These are phyloP conservation scores for Cydonia oblonga DNA, from an alignment of 331 rosid genomes.

Conservation along the genomic window DNA sequence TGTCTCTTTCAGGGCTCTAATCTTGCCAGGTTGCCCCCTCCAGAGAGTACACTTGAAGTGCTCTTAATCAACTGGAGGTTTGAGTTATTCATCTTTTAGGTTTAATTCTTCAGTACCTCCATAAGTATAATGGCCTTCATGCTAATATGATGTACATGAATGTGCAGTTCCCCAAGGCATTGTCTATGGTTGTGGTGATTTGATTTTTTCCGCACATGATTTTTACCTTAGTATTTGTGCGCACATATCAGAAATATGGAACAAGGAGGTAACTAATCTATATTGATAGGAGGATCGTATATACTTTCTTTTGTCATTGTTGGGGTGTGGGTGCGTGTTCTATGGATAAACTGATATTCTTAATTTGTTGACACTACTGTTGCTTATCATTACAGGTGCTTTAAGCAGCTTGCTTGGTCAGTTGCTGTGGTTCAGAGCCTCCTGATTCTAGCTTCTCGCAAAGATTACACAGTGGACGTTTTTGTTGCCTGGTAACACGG, in stretches of 20 bases:
- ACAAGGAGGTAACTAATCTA: slow-evolving; percentile 25
- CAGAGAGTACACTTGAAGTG: slow-evolving; percentile 33
- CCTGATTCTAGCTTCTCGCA: slow-evolving; percentile 41
- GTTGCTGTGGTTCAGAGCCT: slow-evolving; percentile 37
- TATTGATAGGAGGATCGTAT: not conserved
- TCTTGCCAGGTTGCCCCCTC: slow-evolving; percentile 39
- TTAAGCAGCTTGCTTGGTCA: slow-evolving; percentile 44
- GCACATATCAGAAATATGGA: slow-evolving; percentile 43
- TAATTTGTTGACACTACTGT: not conserved
- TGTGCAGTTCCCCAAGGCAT: slow-evolving; percentile 29
- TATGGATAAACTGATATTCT: not conserved
- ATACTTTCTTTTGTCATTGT: not conserved
- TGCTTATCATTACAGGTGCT: slow-evolving; percentile 23
- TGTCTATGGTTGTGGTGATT: slow-evolving; percentile 44
- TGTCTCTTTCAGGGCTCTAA: slow-evolving; percentile 42
- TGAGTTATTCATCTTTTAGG: not conserved
- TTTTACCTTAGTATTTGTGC: slow-evolving; percentile 43
- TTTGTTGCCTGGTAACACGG: slow-evolving; percentile 33
- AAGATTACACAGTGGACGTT: slow-evolving; percentile 44
- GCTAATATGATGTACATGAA: slow-evolving; percentile 4
- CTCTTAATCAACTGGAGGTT: slow-evolving; percentile 34
- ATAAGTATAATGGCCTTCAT: not conserved
- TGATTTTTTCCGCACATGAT: slow-evolving; percentile 56
- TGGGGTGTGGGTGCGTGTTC: not conserved
- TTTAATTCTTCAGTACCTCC: not conserved